A percentile compares a stretch with the other conserved stretches of the same genome.
phyloP scores from a whole-genome alignment of 805 yeast genomes.

The Barnettozyma californica region DNA sequence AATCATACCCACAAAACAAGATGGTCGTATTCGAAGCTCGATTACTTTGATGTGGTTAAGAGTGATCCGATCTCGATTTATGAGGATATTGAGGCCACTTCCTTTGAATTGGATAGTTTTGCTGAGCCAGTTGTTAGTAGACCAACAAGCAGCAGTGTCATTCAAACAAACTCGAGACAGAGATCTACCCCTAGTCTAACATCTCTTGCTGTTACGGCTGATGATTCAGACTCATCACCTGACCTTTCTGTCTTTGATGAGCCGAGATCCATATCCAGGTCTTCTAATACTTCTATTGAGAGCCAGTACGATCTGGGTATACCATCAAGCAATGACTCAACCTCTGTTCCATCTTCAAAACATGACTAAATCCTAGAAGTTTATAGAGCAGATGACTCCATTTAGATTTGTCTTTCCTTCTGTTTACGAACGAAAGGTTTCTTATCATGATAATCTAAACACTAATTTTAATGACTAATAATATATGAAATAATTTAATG shows the following conservation, averaged over 20 bases:
- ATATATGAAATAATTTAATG: background rate
- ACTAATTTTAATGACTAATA: constrained; percentile 4
- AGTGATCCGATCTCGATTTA: constrained; percentile 7
- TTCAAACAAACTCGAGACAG: constrained; percentile 3
- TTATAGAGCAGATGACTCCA: background rate
- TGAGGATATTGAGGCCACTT: constrained; percentile 6
- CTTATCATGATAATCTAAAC: background rate
- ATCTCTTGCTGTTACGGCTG: background rate
- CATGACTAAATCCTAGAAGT: background rate
- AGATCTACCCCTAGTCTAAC: constrained; percentile 4
- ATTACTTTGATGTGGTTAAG: constrained; percentile 6
- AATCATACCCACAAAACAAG: constrained; percentile 54
- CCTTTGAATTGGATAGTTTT: constrained; percentile 1
- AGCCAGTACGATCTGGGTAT: constrained; percentile 13
- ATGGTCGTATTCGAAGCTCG: constrained; percentile 47
- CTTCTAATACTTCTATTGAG: constrained; percentile 31
- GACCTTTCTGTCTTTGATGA: constrained; percentile 28
- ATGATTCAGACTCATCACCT: constrained; percentile 13
- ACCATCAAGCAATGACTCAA: background rate
- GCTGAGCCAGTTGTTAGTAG: constrained; percentile 1
- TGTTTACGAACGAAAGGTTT: background rate
- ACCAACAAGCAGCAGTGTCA: constrained; percentile 4
- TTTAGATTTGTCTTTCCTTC: background rate
- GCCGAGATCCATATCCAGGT: constrained; percentile 26
- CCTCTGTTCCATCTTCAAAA: background rate